Base-by-base conservation (phyloP, 345 rosid genomes). In the Euphorbia lathyris region DNA sequence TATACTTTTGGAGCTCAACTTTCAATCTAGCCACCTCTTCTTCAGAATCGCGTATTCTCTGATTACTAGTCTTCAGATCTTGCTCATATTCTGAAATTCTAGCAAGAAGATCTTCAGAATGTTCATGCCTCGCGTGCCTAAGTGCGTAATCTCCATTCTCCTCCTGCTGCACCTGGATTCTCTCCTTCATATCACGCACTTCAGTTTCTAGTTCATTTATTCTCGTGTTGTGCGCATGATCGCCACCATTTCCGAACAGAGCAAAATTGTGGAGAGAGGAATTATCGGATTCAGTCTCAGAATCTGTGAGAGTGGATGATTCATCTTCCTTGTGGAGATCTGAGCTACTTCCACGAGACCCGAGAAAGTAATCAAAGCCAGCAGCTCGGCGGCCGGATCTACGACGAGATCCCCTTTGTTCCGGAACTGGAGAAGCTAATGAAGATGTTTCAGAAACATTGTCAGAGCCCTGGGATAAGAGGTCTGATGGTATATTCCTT, bases 281-380 rank as follows among this genome's bases (percentile, higher is more conserved):
- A 67, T 76, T 78, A 78, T 77, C 84, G 34, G 88, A 85, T 53
- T 91, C 99, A 1, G 95, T 72, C 69, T 88, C 97, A 5, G 97
- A 90, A 75, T 90, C 97, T 2, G 87, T 85, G 58, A 88, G 77
- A 12, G 88, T 83, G 52, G 90, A 91, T 36, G 92, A 80, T 45
- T 83, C 93, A 27, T 84, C 90, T 82, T 87, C 92, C 78, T 82
- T 87, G 11, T 75, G 69, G 72, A 76, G 76, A 69, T 87, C 90
- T 6, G 87, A 84, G 71, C 82, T 80, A 6, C 82, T 78, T 20
- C 79, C 80, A 57, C 83, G 84, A 53, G 86, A 85, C 67, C 85
- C 83, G 61, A 82, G 73, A 77, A 86, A 86, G 62, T 63, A 64
- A 5, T 73, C 74, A 50, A 77, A 77, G n/a, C 81, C 81, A 63